A percentile compares a stretch with the other conserved stretches of the same genome.
phyloP scores from a whole-genome alignment of 306 rosid species.

The Mimosa bimucronata region DNA sequence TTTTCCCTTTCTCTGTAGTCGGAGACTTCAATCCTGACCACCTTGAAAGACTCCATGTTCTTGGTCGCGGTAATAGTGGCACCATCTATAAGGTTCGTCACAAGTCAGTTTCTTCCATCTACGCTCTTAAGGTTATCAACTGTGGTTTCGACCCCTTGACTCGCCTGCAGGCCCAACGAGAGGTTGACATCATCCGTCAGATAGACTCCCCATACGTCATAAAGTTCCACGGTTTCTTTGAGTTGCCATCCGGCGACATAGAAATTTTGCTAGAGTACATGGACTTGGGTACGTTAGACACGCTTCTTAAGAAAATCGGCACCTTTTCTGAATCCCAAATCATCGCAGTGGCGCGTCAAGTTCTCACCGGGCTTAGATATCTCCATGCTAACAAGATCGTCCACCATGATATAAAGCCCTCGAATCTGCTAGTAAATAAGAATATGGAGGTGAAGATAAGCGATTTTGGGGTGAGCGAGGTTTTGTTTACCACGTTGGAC shows the following conservation, averaged over 20 bases:
- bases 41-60: conserved; percentile 68
- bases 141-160: conserved; percentile 53
- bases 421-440: conserved; percentile 64
- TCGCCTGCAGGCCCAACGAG: conserved; percentile 65
- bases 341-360: conserved; percentile 60
- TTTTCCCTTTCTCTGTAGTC: background rate
- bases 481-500: conserved; percentile 69
- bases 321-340: conserved; percentile 59
- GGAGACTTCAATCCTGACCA: conserved; percentile 43
- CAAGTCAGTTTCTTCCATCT: conserved; percentile 45
- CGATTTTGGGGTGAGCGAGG: conserved; percentile 82
- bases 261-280: conserved; percentile 76
- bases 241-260: conserved; percentile 79
- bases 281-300: conserved; percentile 68
- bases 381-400: conserved; percentile 77
- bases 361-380: conserved; percentile 64
- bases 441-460: conserved; percentile 71
- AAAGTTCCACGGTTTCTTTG: conserved; percentile 61
- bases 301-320: conserved; percentile 44
- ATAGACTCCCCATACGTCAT: conserved; percentile 64
- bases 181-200: conserved; percentile 75
- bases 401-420: conserved; percentile 83
- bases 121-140: conserved; percentile 73
- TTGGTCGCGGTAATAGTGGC: conserved; percentile 92
- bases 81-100: conserved; percentile 89